phyloP scores from a whole-genome alignment of 352 stramenopile genomes.

The Globisporangium irregulare region DNA sequence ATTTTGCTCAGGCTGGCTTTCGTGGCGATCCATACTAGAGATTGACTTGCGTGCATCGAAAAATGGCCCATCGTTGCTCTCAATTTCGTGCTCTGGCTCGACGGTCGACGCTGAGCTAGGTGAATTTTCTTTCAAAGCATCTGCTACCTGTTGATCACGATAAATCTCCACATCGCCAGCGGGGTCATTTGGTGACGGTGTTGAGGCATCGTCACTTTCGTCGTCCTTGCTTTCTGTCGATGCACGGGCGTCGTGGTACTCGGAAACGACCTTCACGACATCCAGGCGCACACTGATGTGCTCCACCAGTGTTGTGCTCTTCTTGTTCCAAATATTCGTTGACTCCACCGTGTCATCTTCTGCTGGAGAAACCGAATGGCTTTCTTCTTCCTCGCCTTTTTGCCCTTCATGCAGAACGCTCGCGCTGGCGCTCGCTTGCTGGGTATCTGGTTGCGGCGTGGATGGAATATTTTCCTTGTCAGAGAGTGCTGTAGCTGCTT shows the following conservation, averaged over 20 bases:
- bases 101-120: constrained; percentile 15
- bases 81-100: constrained; percentile 47
- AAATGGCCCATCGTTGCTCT: constrained; percentile 18
- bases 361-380: background rate
- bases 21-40: background rate
- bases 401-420: background rate
- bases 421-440: background rate
- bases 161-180: background rate
- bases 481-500: too few species aligned
- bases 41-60: constrained; percentile 10
- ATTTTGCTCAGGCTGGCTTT: background rate
- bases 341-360: background rate
- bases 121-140: background rate
- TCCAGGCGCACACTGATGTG: constrained; percentile 21
- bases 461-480: background rate
- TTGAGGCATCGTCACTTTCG: background rate
- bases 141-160: background rate
- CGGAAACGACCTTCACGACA: constrained; percentile 9
- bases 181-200: background rate
- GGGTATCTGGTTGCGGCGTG: background rate
- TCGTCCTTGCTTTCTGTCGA: constrained; percentile 1
- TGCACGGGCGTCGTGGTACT: constrained; percentile 8
- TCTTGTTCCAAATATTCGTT: constrained; percentile 17
- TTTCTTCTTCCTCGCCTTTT: background rate
- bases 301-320: constrained; percentile 10